These are phyloP conservation scores for Deinandra increscens DNA, from an alignment of 129 eudicot species.

Conservation along the genomic window DNA sequence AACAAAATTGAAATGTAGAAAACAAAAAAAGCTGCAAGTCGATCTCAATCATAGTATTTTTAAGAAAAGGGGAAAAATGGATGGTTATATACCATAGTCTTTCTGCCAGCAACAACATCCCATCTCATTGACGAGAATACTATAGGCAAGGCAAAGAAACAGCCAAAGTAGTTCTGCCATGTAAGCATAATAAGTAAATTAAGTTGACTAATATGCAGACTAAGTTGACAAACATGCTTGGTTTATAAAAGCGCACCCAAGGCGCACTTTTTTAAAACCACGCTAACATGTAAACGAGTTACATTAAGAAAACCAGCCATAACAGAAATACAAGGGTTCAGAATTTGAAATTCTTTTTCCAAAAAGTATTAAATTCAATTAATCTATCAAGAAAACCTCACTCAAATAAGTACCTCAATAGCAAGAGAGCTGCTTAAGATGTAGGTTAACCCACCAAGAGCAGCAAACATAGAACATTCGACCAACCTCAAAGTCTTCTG, in stretches of 20 bases:
- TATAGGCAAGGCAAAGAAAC: slow-evolving; percentile 92
- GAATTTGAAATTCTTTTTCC: background rate
- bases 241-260: no score
- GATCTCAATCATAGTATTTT: background rate
- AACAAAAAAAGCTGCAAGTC: background rate
- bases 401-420: slow-evolving; percentile 58
- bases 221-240: no score
- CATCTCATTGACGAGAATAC: slow-evolving; percentile 90
- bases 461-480: slow-evolving; percentile 95
- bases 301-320: slow-evolving; percentile 3
- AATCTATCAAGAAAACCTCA: background rate
- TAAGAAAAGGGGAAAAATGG: background rate
- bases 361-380: background rate
- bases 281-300: background rate
- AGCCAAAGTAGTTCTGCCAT: slow-evolving; percentile 85
- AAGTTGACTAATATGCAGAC: background rate
- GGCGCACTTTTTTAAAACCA: no score
- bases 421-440: slow-evolving; percentile 89
- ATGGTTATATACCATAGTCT: slow-evolving; percentile 60
- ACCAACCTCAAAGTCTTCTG: slow-evolving; percentile 84
- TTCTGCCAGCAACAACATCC: slow-evolving; percentile 81
- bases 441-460: slow-evolving; percentile 80
- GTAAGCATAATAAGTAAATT: background rate
- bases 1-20: background rate
- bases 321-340: background rate